A percentile compares a stretch with the other conserved stretches of the same genome.
These are phyloP conservation scores for Aurifilum marmelostoma DNA, from an alignment of 2,329 filamentous ascomycete species.

Conservation along the genomic window DNA sequence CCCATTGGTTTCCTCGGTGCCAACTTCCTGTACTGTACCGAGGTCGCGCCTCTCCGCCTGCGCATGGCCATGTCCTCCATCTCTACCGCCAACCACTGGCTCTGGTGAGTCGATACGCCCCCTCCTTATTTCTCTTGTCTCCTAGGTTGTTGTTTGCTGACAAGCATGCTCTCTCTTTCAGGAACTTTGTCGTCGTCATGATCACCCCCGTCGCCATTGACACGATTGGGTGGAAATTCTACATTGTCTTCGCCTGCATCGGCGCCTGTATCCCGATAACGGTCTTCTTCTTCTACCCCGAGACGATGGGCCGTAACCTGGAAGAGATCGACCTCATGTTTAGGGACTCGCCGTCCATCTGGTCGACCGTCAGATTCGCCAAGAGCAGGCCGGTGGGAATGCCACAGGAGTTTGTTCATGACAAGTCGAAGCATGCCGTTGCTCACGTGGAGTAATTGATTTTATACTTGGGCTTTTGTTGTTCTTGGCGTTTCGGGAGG, in stretches of 20 bases:
- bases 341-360: slow-evolving; percentile 43
- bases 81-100: slow-evolving; percentile 58
- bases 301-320: slow-evolving; percentile 54
- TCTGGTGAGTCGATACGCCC: slow-evolving; percentile 41
- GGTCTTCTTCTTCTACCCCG: slow-evolving; percentile 51
- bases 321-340: slow-evolving; percentile 52
- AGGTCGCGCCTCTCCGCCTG: slow-evolving; percentile 56
- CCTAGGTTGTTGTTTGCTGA: slow-evolving; percentile 4
- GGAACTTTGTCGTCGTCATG: slow-evolving; percentile 51
- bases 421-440: slow-evolving; percentile 21
- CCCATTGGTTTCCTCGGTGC: slow-evolving; percentile 62
- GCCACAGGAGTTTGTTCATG: slow-evolving; percentile 28
- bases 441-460: slow-evolving; percentile 19
- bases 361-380: slow-evolving; percentile 43
- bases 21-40: slow-evolving; percentile 63
- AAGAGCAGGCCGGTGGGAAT: slow-evolving; percentile 37
- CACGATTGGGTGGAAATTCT: slow-evolving; percentile 56
- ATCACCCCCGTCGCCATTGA: slow-evolving; percentile 51
- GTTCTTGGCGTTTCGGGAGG: background rate
- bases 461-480: background rate
- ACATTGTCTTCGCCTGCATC: slow-evolving; percentile 53
- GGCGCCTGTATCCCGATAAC: slow-evolving; percentile 48
- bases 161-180: background rate
- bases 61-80: slow-evolving; percentile 59
- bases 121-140: background rate